Base-by-base conservation (phyloP, 495 filamentous ascomycete genomes). In the Xeromyces bisporus region DNA sequence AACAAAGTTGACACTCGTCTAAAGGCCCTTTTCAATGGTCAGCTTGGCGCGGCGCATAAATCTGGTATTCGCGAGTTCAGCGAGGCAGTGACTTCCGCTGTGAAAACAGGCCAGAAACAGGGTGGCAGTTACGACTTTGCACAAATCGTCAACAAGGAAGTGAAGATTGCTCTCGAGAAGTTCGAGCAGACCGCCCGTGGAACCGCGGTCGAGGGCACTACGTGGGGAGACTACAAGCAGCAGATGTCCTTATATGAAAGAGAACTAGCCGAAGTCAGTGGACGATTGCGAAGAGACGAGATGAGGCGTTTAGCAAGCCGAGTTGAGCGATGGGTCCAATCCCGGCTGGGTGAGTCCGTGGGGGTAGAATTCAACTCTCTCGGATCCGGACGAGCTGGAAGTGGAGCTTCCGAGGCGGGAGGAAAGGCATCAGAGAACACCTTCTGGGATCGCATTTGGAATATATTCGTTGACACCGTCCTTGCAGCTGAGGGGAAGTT, bases 361-460 rank as follows among this genome's bases (percentile, higher is more conserved):
- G 83, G 86, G 17, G 56, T 94, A 14, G 87, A 94, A 47, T 94
- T 97, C 63, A 94, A 93, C 48, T 82, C 79, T 31, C 71, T 97
- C 16, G 85, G 85, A 1, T 84, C 80, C 25, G 85, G 84, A 3
- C 70, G 84, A 37, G 81, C 69, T 31, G 85, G 83, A 3, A 65
- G 69, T 20, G 80, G 77, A 29, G 82, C 80, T 2, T 81, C 85
- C 2, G 85, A 83, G 40, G 55, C 64, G 6, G 80, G 77, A 8
- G 77, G 81, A 18, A 76, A 75, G 51, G 75, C 79, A 2, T 36
- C 56, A 0, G 87, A 93, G 53, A 83, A 76, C 37, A 77, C 82
- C 25, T 74, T 97, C 12, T 97, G 89, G 89, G 91, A 97, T 52
- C 77, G 91, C 15, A 75, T 96, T 37, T 97, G 89, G 89, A 73